Conservation (phyloP, 192 early-diverging fungal genomes). For the Backusella australiensis region DNA sequence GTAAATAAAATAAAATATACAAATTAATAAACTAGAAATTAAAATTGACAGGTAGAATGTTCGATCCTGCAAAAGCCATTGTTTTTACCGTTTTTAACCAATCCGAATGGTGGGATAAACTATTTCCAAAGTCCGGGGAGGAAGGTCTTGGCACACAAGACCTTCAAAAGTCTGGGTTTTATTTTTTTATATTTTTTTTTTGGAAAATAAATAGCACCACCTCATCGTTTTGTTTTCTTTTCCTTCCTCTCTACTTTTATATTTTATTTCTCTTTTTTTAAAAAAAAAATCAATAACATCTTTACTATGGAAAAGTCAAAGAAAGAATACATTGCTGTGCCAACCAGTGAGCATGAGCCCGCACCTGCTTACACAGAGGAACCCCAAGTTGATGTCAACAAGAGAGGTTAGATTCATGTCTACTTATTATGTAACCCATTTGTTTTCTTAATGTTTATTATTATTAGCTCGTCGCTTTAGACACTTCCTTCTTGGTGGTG, state of each 20-base stretch:
- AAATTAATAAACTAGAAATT: not conserved
- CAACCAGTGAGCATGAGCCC: not conserved
- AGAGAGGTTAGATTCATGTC: not conserved
- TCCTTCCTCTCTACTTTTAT: not conserved
- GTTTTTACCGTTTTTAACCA: not conserved
- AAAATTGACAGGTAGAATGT: not conserved
- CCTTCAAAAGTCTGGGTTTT: not conserved
- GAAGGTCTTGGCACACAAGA: conserved; percentile 1
- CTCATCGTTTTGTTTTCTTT: not conserved
- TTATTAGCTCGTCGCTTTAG: not conserved
- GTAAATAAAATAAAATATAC: not conserved
- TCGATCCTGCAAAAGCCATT: not conserved
- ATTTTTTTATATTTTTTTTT: not conserved
- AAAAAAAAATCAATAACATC: not conserved
- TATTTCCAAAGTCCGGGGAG: not conserved
- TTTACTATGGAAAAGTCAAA: conserved; percentile 3
- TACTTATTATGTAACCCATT: not conserved
- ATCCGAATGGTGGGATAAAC: not conserved
- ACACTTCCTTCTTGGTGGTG: conserved; percentile 10
- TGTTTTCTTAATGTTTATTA: not conserved
- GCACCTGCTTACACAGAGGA: not conserved
- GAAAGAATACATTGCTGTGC: conserved; percentile 2
- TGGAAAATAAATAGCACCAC: not conserved
- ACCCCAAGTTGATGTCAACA: not conserved
- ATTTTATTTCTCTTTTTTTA: not conserved